These are phyloP conservation scores for Arthrobotrys pseudoclavata DNA, from an alignment of 2,329 filamentous ascomycete species.

Conservation along the genomic window DNA sequence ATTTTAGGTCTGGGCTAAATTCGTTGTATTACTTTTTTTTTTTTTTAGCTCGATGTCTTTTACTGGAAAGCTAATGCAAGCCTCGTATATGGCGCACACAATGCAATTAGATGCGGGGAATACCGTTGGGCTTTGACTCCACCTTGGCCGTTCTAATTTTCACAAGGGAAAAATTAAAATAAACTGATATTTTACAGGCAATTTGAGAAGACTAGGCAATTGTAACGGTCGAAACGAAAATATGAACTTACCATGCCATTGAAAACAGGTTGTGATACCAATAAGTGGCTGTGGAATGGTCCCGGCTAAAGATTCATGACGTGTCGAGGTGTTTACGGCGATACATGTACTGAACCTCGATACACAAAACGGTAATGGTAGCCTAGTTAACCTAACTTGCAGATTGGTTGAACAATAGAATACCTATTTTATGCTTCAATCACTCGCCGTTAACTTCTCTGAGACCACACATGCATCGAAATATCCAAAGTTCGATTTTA, in stretches of 20 bases:
- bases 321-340: slow-evolving; percentile 47
- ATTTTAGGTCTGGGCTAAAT: slow-evolving; percentile 22
- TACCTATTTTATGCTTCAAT: not conserved
- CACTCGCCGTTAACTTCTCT: slow-evolving; percentile 31
- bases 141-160: not conserved
- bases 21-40: not conserved
- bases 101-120: slow-evolving; percentile 38
- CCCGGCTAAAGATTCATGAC: not conserved
- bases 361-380: slow-evolving; percentile 14
- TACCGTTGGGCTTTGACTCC: slow-evolving; percentile 26
- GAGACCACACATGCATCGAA: slow-evolving; percentile 27
- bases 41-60: slow-evolving; percentile 10
- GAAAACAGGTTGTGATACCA: not conserved
- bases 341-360: slow-evolving; percentile 39
- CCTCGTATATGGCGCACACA: not conserved
- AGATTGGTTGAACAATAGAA: slow-evolving; percentile 2
- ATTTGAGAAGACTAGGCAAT: not conserved
- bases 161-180: not conserved
- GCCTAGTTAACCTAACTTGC: slow-evolving; percentile 39
- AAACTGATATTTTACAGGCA: not conserved
- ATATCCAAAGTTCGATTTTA: slow-evolving; percentile 14
- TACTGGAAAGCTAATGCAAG: not conserved
- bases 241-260: not conserved
- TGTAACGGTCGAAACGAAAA: not conserved
- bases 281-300: slow-evolving; percentile 15